phyloP scores from a whole-genome alignment of 106 monocot species.

The Apostasia shenzhenica region DNA sequence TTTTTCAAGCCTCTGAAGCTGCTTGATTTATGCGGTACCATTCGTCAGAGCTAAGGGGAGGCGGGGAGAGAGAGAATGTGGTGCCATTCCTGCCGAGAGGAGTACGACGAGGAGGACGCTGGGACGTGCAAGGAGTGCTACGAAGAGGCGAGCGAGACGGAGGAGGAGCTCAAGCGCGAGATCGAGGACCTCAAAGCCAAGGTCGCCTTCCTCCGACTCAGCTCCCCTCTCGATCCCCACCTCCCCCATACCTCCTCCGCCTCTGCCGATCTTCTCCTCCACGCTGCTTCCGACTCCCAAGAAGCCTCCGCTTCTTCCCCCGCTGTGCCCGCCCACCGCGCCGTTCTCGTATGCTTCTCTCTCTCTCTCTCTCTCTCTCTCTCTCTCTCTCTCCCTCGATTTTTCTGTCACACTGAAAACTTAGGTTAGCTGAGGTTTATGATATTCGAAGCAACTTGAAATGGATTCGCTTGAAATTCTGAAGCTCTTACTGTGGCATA shows the following conservation, averaged over 20 bases:
- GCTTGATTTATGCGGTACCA: too few species aligned
- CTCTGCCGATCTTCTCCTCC: constrained; percentile 35
- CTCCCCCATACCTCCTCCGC: constrained; percentile 10
- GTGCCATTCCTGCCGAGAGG: constrained; percentile 82
- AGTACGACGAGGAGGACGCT: constrained; percentile 63
- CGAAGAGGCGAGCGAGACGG: constrained; percentile 95
- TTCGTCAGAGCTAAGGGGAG: neutral
- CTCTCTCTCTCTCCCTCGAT: neutral
- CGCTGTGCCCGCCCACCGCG: constrained; percentile 52
- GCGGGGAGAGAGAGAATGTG: constrained; percentile 34
- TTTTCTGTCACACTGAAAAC: too few species aligned
- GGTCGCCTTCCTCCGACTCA: constrained; percentile 72
- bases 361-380: neutral
- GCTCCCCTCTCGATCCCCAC: constrained; percentile 29
- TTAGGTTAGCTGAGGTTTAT: too few species aligned
- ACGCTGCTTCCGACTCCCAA: constrained; percentile 14
- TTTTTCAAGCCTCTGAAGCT: too few species aligned
- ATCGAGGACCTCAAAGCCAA: constrained; percentile 94
- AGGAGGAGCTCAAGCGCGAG: constrained; percentile 96
- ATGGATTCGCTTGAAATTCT: too few species aligned
- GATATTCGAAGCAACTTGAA: too few species aligned
- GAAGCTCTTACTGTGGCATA: too few species aligned
- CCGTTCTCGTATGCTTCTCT: constrained; percentile 46
- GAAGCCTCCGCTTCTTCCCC: constrained; percentile 14
- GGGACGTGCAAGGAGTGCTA: constrained; percentile 99